phyloP scores from a whole-genome alignment of 495 filamentous ascomycete species.

The Aspergillus biplanus region DNA sequence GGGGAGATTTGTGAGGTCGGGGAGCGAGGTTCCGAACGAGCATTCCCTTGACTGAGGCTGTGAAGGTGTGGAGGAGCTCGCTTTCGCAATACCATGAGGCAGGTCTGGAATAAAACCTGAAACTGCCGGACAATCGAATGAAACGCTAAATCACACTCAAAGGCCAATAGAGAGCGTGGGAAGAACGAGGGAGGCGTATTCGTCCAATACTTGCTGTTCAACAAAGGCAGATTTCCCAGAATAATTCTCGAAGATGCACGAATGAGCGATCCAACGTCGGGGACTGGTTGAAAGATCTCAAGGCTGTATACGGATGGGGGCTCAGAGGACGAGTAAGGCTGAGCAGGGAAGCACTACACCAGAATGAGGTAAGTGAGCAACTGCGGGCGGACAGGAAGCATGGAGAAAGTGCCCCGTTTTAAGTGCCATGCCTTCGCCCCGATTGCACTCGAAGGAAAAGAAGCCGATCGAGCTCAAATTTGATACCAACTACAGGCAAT shows the following conservation, averaged over 20 bases:
- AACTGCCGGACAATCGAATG: conserved; percentile 20
- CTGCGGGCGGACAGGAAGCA: conserved; percentile 8
- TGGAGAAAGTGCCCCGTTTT: conserved; percentile 9
- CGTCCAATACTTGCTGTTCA: conserved; percentile 1
- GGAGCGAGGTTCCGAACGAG: conserved; percentile 32
- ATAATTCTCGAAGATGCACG: conserved; percentile 2
- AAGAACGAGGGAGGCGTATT: neutral
- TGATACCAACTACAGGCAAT: conserved; percentile 6
- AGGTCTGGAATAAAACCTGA: conserved; percentile 14
- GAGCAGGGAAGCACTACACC: conserved; percentile 12
- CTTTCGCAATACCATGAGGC: conserved; percentile 54
- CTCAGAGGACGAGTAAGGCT: conserved; percentile 18
- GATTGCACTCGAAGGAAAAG: neutral
- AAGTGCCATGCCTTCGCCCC: conserved; percentile 15
- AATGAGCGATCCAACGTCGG: conserved; percentile 17
- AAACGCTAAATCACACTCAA: conserved; percentile 22
- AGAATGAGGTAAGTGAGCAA: conserved; percentile 15
- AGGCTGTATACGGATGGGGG: conserved; percentile 23
- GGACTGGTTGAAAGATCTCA: conserved; percentile 18
- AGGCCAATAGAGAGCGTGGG: conserved; percentile 17
- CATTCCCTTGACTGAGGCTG: conserved; percentile 40
- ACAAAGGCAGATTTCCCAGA: neutral
- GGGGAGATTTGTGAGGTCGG: conserved; percentile 32
- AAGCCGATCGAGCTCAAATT: neutral
- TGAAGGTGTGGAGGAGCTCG: conserved; percentile 48